These are phyloP conservation scores for Euphrasia arctica DNA, from an alignment of 305 asterid species.

Conservation along the genomic window DNA sequence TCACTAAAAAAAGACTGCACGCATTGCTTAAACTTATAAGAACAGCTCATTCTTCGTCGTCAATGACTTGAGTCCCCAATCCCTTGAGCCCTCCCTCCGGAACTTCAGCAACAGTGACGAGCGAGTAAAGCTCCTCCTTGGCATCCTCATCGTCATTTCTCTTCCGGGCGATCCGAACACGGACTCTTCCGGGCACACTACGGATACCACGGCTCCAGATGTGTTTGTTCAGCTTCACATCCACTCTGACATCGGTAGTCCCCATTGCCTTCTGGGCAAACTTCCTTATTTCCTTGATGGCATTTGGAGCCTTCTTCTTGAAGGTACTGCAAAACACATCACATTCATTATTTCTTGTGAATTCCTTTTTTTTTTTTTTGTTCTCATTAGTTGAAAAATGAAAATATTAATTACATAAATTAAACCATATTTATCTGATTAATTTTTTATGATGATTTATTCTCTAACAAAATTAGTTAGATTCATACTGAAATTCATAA, in stretches of 20 bases:
- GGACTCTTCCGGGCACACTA: constrained; percentile 50
- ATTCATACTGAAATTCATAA: neutral
- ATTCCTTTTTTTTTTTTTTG: too few species aligned
- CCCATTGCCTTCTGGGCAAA: constrained; percentile 57
- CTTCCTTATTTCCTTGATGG: constrained; percentile 45
- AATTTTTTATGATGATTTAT: too few species aligned
- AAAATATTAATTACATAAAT: too few species aligned
- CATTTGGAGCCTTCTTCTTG: constrained; percentile 55
- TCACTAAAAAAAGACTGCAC: constrained; percentile 1
- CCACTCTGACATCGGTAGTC: constrained; percentile 46
- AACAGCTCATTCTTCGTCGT: constrained; percentile 36
- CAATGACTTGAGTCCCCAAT: constrained; percentile 46
- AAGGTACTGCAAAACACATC: constrained; percentile 36
- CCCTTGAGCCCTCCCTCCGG: constrained; percentile 52
- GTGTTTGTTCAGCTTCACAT: constrained; percentile 49
- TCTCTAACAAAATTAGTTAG: too few species aligned
- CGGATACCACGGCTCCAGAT: constrained; percentile 57
- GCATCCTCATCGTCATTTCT: constrained; percentile 53
- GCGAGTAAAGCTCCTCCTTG: constrained; percentile 52
- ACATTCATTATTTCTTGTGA: too few species aligned
- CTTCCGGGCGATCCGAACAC: constrained; percentile 49
- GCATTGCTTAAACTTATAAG: too few species aligned
- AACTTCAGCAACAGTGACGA: constrained; percentile 45
- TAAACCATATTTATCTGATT: too few species aligned
- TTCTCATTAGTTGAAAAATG: too few species aligned